Percentiles rank a stretch among this genome's conserved stretches.
Evolutionary conservation across 345 rosid species (phyloP).

Genomic region (Luvunga scandens): DNA sequence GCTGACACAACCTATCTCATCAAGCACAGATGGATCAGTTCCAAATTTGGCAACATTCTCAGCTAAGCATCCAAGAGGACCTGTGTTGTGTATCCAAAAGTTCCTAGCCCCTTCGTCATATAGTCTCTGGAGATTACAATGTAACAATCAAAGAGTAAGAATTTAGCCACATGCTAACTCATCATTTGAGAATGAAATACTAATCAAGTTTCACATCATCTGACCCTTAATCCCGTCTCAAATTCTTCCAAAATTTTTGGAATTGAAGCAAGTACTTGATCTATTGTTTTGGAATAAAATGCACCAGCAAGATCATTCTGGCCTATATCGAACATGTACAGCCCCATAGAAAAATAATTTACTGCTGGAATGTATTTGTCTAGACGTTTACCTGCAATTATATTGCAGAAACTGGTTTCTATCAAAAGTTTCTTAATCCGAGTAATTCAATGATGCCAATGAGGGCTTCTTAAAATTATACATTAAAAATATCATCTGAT

Average conservation of each 20-base stretch:
- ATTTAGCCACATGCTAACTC: background rate
- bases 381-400: conserved; percentile 47
- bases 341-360: conserved; percentile 63
- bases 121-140: conserved; percentile 39
- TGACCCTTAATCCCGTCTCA: conserved; percentile 70
- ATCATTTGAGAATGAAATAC: background rate
- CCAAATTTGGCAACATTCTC: conserved; percentile 90
- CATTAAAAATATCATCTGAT: background rate
- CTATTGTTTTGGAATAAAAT: conserved; percentile 81
- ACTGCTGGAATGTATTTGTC: conserved; percentile 59
- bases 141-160: background rate
- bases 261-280: conserved; percentile 75
- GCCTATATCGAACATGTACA: conserved; percentile 91
- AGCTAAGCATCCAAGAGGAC: conserved; percentile 92
- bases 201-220: background rate
- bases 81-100: conserved; percentile 94
- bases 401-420: background rate
- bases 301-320: conserved; percentile 98
- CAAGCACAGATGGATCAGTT: conserved; percentile 76
- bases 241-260: conserved; percentile 68
- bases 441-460: background rate
- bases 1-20: conserved; percentile 73
- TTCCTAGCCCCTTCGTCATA: conserved; percentile 86
- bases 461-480: background rate
- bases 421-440: background rate